Evolutionary conservation across 345 rosid genomes (phyloP).

Genomic region (Psidium guajava): DNA sequence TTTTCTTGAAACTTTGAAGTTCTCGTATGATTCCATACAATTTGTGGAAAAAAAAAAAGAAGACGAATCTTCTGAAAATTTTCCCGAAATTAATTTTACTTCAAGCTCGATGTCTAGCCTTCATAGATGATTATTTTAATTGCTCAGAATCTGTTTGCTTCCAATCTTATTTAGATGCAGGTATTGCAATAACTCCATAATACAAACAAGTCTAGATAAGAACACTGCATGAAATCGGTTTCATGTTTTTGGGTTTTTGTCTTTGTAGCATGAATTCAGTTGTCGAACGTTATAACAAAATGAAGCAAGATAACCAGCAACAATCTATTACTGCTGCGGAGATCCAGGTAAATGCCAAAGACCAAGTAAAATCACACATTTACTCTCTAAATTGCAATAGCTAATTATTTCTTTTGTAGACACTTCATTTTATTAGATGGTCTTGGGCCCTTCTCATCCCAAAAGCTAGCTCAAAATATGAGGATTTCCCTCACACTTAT

Average conservation of each 20-base stretch:
- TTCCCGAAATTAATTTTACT: not conserved
- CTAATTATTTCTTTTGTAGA: not conserved
- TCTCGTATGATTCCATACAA: not conserved
- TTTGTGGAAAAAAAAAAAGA: not conserved
- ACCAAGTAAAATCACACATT: not conserved
- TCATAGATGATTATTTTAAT: not conserved
- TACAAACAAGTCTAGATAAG: not conserved
- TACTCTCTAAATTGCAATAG: not conserved
- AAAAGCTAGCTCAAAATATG: too few species aligned
- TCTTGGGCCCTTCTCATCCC: too few species aligned
- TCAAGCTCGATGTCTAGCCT: not conserved
- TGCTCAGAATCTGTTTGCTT: not conserved
- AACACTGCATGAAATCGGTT: not conserved
- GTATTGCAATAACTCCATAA: not conserved
- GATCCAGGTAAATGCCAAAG: not conserved
- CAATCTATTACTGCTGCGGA: not conserved
- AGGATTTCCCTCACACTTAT: too few species aligned
- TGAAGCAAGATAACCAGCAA: conserved; percentile 2
- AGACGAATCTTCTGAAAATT: not conserved
- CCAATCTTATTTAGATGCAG: not conserved
- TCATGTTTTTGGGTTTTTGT: not conserved
- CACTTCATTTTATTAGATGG: too few species aligned
- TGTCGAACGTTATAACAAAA: not conserved
- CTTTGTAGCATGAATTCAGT: conserved; percentile 4
- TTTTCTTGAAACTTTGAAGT: not conserved